Evolutionary conservation across 208 protist species (phyloP).

Genomic region (Wallacemonas collosoma): DNA sequence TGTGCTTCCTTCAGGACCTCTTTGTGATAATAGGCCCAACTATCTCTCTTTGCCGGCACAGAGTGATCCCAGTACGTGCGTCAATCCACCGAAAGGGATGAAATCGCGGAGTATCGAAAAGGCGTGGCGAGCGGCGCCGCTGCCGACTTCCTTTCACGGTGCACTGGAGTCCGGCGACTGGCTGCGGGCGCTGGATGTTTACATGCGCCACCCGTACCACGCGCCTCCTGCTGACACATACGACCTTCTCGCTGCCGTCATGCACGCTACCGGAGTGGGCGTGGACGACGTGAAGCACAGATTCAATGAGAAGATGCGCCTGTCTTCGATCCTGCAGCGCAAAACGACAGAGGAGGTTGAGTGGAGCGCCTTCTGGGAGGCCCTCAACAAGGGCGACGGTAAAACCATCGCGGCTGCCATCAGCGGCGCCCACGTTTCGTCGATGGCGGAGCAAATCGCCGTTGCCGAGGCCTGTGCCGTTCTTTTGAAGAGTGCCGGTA

Average conservation of each 20-base stretch:
- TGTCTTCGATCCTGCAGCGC: slow-evolving; percentile 71
- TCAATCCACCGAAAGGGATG: slow-evolving; percentile 12
- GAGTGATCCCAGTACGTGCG: too few species aligned
- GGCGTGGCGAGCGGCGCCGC: slow-evolving; percentile 83
- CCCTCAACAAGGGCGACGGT: slow-evolving; percentile 82
- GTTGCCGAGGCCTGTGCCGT: slow-evolving; percentile 89
- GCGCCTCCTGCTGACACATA: slow-evolving; percentile 86
- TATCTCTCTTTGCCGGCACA: too few species aligned
- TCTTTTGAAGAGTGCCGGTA: slow-evolving; percentile 68
- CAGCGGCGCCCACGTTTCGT: slow-evolving; percentile 46
- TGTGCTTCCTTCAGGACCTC: too few species aligned
- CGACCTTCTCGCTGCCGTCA: slow-evolving; percentile 80
- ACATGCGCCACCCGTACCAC: slow-evolving; percentile 88
- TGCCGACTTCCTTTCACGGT: slow-evolving; percentile 76
- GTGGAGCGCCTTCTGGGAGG: slow-evolving; percentile 87
- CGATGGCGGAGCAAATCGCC: slow-evolving; percentile 58
- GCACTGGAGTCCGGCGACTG: slow-evolving; percentile 83
- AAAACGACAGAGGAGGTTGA: slow-evolving; percentile 82
- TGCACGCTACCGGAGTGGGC: slow-evolving; percentile 82
- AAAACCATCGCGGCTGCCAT: slow-evolving; percentile 77
- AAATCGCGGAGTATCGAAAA: slow-evolving; percentile 31
- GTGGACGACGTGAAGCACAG: slow-evolving; percentile 85
- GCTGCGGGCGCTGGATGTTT: slow-evolving; percentile 73
- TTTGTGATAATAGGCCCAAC: too few species aligned
- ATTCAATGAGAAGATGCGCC: slow-evolving; percentile 87